Evolutionary conservation across 2,329 filamentous ascomycete genomes (phyloP), one percentile per base, ranked within the genome.

Genomic region (Xylariaceae sp.): DNA sequence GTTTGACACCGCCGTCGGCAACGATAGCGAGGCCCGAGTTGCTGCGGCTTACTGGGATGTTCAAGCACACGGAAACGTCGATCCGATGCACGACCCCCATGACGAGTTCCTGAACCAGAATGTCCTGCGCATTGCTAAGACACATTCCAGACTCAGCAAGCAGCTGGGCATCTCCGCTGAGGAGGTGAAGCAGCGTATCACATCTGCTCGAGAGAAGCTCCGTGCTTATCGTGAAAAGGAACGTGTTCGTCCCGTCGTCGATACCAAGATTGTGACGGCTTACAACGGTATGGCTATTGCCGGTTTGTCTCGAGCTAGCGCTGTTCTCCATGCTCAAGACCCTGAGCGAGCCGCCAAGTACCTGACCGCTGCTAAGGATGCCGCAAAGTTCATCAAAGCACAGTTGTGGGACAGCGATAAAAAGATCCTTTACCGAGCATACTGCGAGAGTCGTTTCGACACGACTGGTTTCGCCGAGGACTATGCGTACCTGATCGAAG

Each of bases 21-120:
- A 80, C 53, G 74, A 75, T 51, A 80, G 86, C 47, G 85, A 89
- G 60, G 87, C 87, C 18, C 83, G 87, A 2, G 83, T 96, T 13
- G 86, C 90, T 35, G 90, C 91, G 0, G 85, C 85, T 3, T 90
- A 96, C 73, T 97, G 90, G 85, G 89, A 90, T 61, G 88, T 97
- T 11, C 82, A 84, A 37, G 82, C 89, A 47, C 86, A 95, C 66
- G 94, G 94, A 50, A 97, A 99, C 68, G 88, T 99, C 1, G 83
- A 87, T 39, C 85, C 87, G 2, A 84, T 88, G 57, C 86, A 93
- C 66, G 94, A 99, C 70, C 88, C 90, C 0, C 89, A 96, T 68
- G 93, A 97, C 70, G 93, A 97, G 69, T 93, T 97, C 61, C 88
- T 96, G 69, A 92, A 93, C 68, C 91, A 96, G 71, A 99, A 97